phyloP scores from a whole-genome alignment of 208 protist species.

The Acanthamoeba sp. region DNA sequence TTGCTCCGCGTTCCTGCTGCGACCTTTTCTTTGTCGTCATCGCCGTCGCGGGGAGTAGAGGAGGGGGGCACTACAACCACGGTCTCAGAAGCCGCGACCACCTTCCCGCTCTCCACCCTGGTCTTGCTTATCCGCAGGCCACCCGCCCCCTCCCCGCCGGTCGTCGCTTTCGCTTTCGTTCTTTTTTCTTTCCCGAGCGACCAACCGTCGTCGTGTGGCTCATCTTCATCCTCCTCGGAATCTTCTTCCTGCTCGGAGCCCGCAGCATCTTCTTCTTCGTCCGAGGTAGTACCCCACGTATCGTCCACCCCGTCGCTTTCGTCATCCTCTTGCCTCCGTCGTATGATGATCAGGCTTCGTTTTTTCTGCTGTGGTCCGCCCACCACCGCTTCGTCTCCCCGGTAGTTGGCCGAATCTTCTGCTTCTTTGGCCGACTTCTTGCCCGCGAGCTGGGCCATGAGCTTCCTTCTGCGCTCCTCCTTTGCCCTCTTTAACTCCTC shows the following conservation, averaged over 20 bases:
- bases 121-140: background rate
- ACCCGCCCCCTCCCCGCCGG: background rate
- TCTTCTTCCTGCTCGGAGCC: background rate
- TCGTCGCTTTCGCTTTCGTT: constrained; percentile 45
- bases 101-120: constrained; percentile 32
- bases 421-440: background rate
- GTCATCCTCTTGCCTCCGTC: background rate
- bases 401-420: background rate
- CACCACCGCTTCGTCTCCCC: background rate
- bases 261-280: background rate
- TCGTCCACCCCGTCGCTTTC: constrained; percentile 27
- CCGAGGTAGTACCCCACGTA: constrained; percentile 4
- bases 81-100: background rate
- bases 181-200: background rate
- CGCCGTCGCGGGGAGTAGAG: too few species aligned
- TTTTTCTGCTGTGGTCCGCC: background rate
- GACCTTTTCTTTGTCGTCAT: background rate
- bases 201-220: background rate
- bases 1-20: too few species aligned
- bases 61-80: background rate
- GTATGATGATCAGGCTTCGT: constrained; percentile 24
- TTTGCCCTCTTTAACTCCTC: background rate
- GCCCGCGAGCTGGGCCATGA: background rate
- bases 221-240: background rate
- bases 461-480: background rate